phyloP scores from a whole-genome alignment of 257 asterid genomes.

The Fraxinus pennsylvanica region DNA sequence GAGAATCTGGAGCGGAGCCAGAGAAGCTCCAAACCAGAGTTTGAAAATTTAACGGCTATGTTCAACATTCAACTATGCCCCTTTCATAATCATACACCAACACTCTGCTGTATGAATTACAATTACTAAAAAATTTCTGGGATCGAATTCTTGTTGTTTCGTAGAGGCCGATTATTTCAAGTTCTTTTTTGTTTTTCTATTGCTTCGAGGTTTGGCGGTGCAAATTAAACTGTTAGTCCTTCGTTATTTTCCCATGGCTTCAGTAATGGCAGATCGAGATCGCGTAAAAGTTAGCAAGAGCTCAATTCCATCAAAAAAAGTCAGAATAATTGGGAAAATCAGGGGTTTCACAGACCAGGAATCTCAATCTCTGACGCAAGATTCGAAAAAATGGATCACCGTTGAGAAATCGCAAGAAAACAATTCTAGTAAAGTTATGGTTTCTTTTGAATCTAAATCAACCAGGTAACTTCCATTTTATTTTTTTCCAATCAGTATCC shows the following conservation, averaged over 20 bases:
- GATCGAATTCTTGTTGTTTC: too few relatives aligned
- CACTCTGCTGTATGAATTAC: too few relatives aligned
- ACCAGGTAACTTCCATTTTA: constrained; percentile 32
- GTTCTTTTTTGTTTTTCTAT: too few relatives aligned
- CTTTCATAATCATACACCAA: too few relatives aligned
- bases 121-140: background rate
- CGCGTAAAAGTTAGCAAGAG: constrained; percentile 22
- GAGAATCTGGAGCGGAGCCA: background rate
- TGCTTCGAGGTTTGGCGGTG: background rate
- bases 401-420: constrained; percentile 36
- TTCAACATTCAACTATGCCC: background rate
- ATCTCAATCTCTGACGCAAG: constrained; percentile 33
- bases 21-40: background rate
- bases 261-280: constrained; percentile 29
- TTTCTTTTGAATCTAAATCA: constrained; percentile 47
- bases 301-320: constrained; percentile 36
- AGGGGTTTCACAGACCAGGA: constrained; percentile 47
- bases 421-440: constrained; percentile 31
- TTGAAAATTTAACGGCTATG: background rate
- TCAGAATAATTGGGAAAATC: constrained; percentile 61
- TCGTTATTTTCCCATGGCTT: constrained; percentile 32
- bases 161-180: background rate
- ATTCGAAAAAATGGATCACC: constrained; percentile 53
- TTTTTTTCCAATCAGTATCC: background rate
- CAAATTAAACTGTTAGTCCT: background rate